Evolutionary conservation across 371 early-diverging fungal species (phyloP).

Genomic region (Mucor racemosus): DNA sequence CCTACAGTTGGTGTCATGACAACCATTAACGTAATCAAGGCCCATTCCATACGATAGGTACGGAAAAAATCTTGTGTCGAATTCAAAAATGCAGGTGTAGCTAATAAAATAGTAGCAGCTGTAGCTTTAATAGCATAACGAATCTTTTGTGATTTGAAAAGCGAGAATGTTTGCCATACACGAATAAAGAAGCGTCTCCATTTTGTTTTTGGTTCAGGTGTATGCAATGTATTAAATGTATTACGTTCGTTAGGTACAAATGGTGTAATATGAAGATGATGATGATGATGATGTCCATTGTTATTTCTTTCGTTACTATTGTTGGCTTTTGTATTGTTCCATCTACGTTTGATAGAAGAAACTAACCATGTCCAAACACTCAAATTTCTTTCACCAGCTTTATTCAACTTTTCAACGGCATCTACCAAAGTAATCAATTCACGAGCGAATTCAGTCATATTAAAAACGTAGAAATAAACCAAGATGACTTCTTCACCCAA

Average conservation of each 20-base stretch:
- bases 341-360: constrained; percentile 1
- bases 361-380: constrained; percentile 23
- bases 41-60: constrained; percentile 82
- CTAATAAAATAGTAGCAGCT: constrained; percentile 59
- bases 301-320: neutral
- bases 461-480: constrained; percentile 80
- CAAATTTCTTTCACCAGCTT: constrained; percentile 10
- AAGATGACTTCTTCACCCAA: constrained; percentile 71
- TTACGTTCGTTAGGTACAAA: constrained; percentile 60
- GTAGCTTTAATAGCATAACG: constrained; percentile 78
- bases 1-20: constrained; percentile 92
- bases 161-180: constrained; percentile 65
- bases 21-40: constrained; percentile 76
- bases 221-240: constrained; percentile 65
- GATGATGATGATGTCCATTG: neutral
- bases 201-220: constrained; percentile 63
- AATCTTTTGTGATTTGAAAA: constrained; percentile 69
- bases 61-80: constrained; percentile 60
- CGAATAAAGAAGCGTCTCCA: constrained; percentile 57
- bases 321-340: neutral
- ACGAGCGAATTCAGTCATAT: constrained; percentile 73
- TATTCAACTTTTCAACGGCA: constrained; percentile 49
- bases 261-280: constrained; percentile 12
- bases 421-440: constrained; percentile 64
- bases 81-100: constrained; percentile 73